Conservation (phyloP, 78 protist genomes). For the Capsaspora owczarzaki region DNA sequence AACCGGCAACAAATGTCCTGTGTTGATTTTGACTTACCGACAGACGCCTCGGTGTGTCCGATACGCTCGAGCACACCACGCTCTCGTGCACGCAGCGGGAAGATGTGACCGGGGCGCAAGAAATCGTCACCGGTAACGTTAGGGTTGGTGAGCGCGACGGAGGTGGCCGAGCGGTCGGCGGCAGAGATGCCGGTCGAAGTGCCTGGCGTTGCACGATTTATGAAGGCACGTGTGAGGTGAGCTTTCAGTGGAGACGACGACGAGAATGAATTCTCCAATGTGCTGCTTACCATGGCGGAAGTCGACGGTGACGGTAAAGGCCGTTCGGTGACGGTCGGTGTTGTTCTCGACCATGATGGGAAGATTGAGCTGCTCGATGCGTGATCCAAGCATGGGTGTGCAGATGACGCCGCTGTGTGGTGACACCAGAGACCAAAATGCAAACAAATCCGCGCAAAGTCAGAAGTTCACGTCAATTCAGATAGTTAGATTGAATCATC, state of each 20-base stretch:
- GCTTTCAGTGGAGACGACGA: neutral
- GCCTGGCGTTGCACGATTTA: neutral
- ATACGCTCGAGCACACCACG: slow-evolving; percentile 45
- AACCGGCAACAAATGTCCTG: too few species aligned
- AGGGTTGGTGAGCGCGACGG: slow-evolving; percentile 41
- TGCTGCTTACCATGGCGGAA: slow-evolving; percentile 1
- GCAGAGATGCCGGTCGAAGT: slow-evolving; percentile 56
- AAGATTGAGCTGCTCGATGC: slow-evolving; percentile 26
- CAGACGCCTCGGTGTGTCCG: slow-evolving; percentile 62
- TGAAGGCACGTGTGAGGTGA: neutral
- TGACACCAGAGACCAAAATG: neutral
- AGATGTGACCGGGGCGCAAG: slow-evolving; percentile 55
- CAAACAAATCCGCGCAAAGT: neutral
- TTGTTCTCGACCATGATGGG: slow-evolving; percentile 45
- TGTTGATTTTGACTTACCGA: slow-evolving; percentile 17
- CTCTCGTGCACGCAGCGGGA: slow-evolving; percentile 36
- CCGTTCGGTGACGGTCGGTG: slow-evolving; percentile 37
- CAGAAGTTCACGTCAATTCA: too few species aligned
- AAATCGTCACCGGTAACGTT: neutral
- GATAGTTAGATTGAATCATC: too few species aligned
- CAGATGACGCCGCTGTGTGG: slow-evolving; percentile 41
- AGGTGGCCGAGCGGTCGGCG: slow-evolving; percentile 37
- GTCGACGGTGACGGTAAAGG: slow-evolving; percentile 52
- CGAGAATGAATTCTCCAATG: too few species aligned
- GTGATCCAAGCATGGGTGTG: neutral